A percentile compares a stretch with the other conserved stretches of the same genome.
phyloP scores from a whole-genome alignment of 164 flowering plant species.

The Akebia trifoliata region DNA sequence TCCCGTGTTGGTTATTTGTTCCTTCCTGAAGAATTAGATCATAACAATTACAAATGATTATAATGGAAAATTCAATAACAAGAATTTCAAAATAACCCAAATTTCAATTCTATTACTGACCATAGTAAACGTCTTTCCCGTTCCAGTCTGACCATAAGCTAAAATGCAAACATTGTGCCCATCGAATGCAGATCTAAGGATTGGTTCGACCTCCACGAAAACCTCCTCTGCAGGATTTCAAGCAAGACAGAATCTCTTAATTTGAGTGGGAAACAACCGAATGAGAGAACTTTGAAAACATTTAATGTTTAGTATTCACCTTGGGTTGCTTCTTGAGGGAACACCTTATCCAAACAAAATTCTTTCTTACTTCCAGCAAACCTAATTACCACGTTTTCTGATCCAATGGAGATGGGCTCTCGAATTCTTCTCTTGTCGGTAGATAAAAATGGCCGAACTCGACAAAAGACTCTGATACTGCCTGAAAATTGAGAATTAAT shows the following conservation, averaged over 20 bases:
- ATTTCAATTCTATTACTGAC: constrained; percentile 28
- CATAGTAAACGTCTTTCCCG: constrained; percentile 93
- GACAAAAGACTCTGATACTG: constrained; percentile 69
- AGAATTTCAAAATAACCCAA: not conserved
- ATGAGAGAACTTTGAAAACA: not conserved
- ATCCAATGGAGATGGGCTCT: constrained; percentile 41
- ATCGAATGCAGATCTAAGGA: constrained; percentile 78
- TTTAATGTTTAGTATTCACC: constrained; percentile 30
- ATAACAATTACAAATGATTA: not conserved
- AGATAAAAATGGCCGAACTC: constrained; percentile 52
- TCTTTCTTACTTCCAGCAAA: constrained; percentile 48
- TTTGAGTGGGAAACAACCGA: constrained; percentile 9
- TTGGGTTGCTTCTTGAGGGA: constrained; percentile 54
- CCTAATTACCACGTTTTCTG: constrained; percentile 48
- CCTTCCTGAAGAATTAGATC: constrained; percentile 70
- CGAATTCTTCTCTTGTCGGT: constrained; percentile 30
- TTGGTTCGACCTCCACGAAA: constrained; percentile 64
- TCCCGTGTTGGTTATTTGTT: constrained; percentile 45
- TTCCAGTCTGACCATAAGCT: constrained; percentile 92
- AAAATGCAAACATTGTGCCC: constrained; percentile 77
- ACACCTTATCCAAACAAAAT: constrained; percentile 63
- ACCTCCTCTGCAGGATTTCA: constrained; percentile 53
- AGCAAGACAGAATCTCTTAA: constrained; percentile 11
- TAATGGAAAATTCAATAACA: not conserved
- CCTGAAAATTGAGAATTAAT: constrained; percentile 38